Conservation (phyloP, 176 grass and related monocot species). For the Tillandsia fasciculata region DNA sequence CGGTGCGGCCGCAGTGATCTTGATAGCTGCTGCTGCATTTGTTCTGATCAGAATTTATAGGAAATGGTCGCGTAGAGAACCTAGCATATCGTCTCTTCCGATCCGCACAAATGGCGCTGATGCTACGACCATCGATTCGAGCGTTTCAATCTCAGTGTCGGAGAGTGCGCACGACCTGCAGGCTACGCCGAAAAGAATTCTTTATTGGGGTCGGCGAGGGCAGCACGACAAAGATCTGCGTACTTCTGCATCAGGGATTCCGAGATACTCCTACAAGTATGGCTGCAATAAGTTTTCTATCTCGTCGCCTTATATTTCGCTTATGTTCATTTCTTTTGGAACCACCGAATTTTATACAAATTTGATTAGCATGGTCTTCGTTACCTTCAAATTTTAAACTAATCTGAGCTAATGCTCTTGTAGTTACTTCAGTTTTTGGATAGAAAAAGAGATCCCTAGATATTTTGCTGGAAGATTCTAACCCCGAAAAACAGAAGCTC, state of each 20-base stretch:
- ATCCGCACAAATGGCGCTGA: slow-evolving; percentile 36
- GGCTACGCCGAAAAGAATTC: slow-evolving; percentile 4
- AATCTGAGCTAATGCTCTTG: no score
- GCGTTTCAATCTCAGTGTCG: slow-evolving; percentile 57
- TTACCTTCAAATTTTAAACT: no score
- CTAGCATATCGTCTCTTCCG: slow-evolving; percentile 30
- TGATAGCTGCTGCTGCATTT: slow-evolving; percentile 35
- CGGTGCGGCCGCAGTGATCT: slow-evolving; percentile 28
- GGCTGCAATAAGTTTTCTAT: neutral
- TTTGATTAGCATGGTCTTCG: no score
- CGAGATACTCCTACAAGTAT: slow-evolving; percentile 87
- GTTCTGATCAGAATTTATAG: slow-evolving; percentile 42
- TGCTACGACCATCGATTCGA: slow-evolving; percentile 35
- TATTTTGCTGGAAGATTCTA: no score
- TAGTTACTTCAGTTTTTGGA: no score
- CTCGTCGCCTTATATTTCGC: no score
- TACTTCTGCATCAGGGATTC: slow-evolving; percentile 55
- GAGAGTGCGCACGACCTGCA: slow-evolving; percentile 22
- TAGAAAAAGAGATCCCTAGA: no score
- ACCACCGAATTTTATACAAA: no score
- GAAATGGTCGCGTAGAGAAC: slow-evolving; percentile 23
- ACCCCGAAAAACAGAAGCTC: no score
- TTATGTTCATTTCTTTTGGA: no score
- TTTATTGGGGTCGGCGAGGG: slow-evolving; percentile 26
- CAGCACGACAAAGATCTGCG: slow-evolving; percentile 29